These are phyloP conservation scores for Tricholoma flavovirens DNA, from an alignment of 768 basidiomycete genomes.

Conservation along the genomic window DNA sequence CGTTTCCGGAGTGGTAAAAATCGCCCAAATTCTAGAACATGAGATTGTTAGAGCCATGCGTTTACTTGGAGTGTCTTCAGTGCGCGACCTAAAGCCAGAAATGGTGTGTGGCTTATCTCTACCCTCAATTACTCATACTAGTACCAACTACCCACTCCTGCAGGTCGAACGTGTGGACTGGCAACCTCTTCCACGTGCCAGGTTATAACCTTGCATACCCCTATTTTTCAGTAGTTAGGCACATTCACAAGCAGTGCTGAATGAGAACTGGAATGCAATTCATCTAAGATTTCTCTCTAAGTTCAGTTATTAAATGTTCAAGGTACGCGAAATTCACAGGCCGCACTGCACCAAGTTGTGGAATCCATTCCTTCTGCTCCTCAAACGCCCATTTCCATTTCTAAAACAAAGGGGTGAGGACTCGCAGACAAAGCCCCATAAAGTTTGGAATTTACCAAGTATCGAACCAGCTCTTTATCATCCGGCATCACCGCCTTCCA, in stretches of 20 bases:
- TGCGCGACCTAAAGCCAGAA: constrained; percentile 66
- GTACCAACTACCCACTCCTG: constrained; percentile 3
- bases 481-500: constrained; percentile 60
- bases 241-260: not conserved
- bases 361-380: constrained; percentile 47
- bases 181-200: constrained; percentile 40
- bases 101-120: constrained; percentile 43
- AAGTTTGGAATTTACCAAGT: constrained; percentile 43
- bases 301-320: constrained; percentile 32
- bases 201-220: constrained; percentile 22
- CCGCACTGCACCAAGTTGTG: constrained; percentile 36
- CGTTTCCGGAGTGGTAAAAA: constrained; percentile 59
- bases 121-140: not conserved
- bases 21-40: constrained; percentile 61
- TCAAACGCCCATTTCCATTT: constrained; percentile 69
- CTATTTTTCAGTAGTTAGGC: not conserved
- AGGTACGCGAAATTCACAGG: constrained; percentile 33
- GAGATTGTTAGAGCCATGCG: constrained; percentile 79
- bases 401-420: constrained; percentile 25
- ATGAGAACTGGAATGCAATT: not conserved
- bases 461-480: constrained; percentile 67
- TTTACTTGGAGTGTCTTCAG: constrained; percentile 59
- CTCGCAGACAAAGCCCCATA: not conserved
- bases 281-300: constrained; percentile 13
- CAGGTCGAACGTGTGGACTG: constrained; percentile 66